Base-by-base conservation (phyloP, 1,284 basidiomycete species). In the Leccinum colubrinum region DNA sequence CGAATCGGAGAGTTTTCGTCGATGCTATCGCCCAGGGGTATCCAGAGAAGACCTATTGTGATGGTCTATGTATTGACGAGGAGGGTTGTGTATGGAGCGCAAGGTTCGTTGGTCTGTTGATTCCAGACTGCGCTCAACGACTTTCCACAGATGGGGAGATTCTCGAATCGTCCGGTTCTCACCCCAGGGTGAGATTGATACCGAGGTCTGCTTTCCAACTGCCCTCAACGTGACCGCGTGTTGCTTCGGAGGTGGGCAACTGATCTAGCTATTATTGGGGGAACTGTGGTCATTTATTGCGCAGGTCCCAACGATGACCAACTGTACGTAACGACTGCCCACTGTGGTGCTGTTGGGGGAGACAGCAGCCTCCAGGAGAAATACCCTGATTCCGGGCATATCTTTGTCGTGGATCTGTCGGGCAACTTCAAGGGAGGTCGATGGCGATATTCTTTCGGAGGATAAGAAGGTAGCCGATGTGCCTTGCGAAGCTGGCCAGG, bases 61-160 rank as follows among this genome's bases (percentile, higher is more conserved):
- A 90, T 70, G 87, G 87, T 3, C 75, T 90, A 35, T 89, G 86
- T 69, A 73, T 88, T 41, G 87, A 89, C 69, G 77, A 74, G 57
- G 82, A 85, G 61, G 87, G 86, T n/a, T 80, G 81, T 59, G 74
- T 88, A 58, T 90, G 87, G 87, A 85, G 85, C 68, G 86, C 87
- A 58, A 78, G 86, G 86, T 87, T 65, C 63, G 77, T 71, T 55
- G 48, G 3, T 55, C 56, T 63, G 55, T 52, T 59, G 50, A 61
- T 54, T 22, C 30, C 50, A 30, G 59, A 56, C 52, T 33, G 14
- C 41, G 9, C 17, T 58, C 6, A 43, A 56, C 59, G 59, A 43
- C 52, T 65, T 33, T 37, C 27, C 39, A 27, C 63, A 88, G 86
- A 60, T 88, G 86, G 86, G 84, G 83, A 64, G 86, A 83, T 25